Evolutionary conservation across 2,329 filamentous ascomycete species (phyloP), one percentile per base, ranked within the genome.

Genomic region (Fusarium hostae): DNA sequence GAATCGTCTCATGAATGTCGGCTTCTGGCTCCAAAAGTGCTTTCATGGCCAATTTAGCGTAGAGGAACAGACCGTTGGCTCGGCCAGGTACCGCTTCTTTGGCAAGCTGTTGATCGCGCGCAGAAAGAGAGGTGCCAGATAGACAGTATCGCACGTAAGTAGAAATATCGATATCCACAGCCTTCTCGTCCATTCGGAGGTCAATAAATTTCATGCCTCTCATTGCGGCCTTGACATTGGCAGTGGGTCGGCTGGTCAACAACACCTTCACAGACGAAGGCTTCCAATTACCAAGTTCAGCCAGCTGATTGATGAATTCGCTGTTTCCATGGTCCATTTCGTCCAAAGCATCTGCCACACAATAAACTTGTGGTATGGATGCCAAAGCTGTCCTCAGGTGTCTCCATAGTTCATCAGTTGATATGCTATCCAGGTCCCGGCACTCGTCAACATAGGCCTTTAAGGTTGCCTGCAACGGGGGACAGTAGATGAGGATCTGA

Each of bases 341-440:
- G 64, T 86, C 85, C 7, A 86, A 74, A 3, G 83, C 84, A 65
- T 86, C 84, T 1, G 78, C 79, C 5, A 86, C 76, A 44, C 81
- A 82, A 57, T 81, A 86, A 0, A 79, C 63, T 5, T 34, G 63
- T 34, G 67, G 75, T 37, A 78, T 57, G 6, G 63, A 54, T 8
- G 60, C 54, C 24, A 81, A 34, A 1, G 78, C 77, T 39, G 65
- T 66, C 16, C 74, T 64, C 2, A 83, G 65, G 41, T 78, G 64
- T 9, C 69, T 69, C 80, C 80, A 82, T 6, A 84, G 62, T 20
- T 76, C 76, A 3, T 73, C 67, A 6, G 68, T 52, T 0, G 74
- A 70, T 11, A 70, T 9, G 2, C 48, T 65, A 18, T 59, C 63
- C 20, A 73, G 37, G 22, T 60, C 50, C 7, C 57, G 60, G 4